Conservation (phyloP, 192 early-diverging fungal species). For the Coemansia sp. region DNA sequence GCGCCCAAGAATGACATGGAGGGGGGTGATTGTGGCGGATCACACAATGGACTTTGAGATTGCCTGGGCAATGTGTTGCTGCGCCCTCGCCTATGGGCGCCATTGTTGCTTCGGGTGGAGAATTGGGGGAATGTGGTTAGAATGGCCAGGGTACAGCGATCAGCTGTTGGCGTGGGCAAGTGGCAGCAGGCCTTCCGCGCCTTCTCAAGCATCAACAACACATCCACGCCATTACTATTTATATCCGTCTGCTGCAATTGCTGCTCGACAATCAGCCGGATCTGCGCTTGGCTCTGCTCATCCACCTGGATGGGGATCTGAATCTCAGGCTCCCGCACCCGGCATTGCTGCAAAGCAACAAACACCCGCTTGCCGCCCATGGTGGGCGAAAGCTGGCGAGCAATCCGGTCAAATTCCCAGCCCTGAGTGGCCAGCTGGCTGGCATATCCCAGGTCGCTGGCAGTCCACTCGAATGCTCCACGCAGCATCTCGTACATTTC, state of each 20-base stretch:
- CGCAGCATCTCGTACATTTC: constrained; percentile 24
- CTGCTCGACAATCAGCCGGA: constrained; percentile 7
- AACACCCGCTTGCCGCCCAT: constrained; percentile 11
- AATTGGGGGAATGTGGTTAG: constrained; percentile 25
- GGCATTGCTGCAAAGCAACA: neutral
- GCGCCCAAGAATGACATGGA: neutral
- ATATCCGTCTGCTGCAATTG: neutral
- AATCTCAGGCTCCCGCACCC: constrained; percentile 4
- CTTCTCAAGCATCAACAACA: constrained; percentile 10
- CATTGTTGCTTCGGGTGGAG: constrained; percentile 9
- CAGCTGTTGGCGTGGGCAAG: constrained; percentile 4
- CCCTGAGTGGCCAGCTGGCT: constrained; percentile 14
- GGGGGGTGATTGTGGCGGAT: neutral
- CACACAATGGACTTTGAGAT: neutral
- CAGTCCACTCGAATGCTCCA: constrained; percentile 28
- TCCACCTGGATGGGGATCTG: constrained; percentile 14
- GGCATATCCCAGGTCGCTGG: neutral
- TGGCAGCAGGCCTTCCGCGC: constrained; percentile 10
- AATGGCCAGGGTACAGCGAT: constrained; percentile 19
- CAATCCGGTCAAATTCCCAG: constrained; percentile 16
- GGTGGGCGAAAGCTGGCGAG: constrained; percentile 29
- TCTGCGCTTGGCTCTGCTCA: neutral
- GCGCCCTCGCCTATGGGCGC: neutral
- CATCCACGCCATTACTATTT: constrained; percentile 1
- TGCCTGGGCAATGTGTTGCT: constrained; percentile 1